These are phyloP conservation scores for Chrysopogon serrulatus DNA, from an alignment of 176 grass and related monocot species.

Conservation along the genomic window DNA sequence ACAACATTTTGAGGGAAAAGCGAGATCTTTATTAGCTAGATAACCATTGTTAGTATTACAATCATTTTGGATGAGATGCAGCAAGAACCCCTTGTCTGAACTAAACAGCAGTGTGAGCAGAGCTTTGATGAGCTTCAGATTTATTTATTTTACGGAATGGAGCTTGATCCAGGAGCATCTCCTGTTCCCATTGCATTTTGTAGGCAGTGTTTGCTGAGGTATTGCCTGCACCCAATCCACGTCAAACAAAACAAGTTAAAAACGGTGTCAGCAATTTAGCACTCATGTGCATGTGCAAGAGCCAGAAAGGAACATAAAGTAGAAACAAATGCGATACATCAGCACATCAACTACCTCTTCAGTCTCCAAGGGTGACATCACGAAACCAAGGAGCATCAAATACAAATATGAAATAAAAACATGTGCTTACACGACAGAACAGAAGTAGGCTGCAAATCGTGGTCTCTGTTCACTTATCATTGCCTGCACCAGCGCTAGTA, in stretches of 20 bases:
- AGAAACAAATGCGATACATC: not conserved
- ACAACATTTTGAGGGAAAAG: not conserved
- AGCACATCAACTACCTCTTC: not conserved
- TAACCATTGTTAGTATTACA: not conserved
- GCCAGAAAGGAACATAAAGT: not conserved
- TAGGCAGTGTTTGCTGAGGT: not conserved
- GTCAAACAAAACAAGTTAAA: not conserved
- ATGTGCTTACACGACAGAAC: constrained; percentile 8
- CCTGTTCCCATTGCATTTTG: not conserved
- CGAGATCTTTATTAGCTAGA: not conserved
- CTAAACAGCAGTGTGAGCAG: not conserved
- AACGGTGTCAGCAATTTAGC: not conserved
- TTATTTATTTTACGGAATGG: not conserved
- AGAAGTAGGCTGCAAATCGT: not conserved
- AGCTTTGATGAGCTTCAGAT: not conserved
- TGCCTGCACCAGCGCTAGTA: constrained; percentile 15
- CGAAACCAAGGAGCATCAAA: not conserved
- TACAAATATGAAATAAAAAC: not conserved
- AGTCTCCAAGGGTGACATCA: not conserved
- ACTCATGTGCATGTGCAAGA: not conserved
- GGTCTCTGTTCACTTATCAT: constrained; percentile 6
- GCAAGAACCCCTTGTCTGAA: not conserved
- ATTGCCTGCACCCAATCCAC: constrained; percentile 31
- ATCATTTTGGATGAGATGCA: not conserved
- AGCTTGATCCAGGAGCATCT: not conserved